A percentile compares a stretch with the other conserved stretches of the same genome.
Evolutionary conservation across 2,329 filamentous ascomycete species (phyloP).

Genomic region (Ceratocystis huliohia): DNA sequence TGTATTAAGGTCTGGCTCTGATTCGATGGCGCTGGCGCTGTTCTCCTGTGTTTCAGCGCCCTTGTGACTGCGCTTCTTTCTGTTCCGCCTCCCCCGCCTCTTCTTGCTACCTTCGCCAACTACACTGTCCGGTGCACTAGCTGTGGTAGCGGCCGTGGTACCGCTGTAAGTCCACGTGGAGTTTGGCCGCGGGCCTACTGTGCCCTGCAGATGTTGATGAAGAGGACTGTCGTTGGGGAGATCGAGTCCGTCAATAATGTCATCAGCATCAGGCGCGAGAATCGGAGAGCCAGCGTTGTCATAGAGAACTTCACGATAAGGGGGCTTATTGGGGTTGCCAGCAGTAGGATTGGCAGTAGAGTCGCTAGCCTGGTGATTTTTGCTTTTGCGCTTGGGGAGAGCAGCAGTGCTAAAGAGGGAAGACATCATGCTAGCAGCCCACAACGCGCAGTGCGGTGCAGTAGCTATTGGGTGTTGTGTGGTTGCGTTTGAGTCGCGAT

Average conservation of each 20-base stretch:
- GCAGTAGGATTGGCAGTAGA: neutral
- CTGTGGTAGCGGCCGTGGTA: neutral
- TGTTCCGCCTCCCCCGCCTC: neutral
- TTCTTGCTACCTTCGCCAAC: neutral
- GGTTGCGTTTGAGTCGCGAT: neutral
- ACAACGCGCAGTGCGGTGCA: neutral
- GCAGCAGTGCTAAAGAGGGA: constrained; percentile 13
- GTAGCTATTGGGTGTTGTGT: neutral
- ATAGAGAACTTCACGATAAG: neutral
- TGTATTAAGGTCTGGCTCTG: neutral
- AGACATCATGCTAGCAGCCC: constrained; percentile 16
- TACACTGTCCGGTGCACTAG: neutral
- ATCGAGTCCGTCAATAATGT: constrained; percentile 20
- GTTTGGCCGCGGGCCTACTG: neutral
- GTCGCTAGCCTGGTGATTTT: neutral
- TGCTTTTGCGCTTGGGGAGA: constrained; percentile 14
- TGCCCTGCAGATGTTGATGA: neutral
- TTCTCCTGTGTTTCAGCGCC: neutral
- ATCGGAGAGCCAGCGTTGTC: constrained; percentile 11
- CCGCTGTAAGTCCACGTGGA: constrained; percentile 12
- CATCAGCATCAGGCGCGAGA: constrained; percentile 17
- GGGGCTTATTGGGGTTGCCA: neutral
- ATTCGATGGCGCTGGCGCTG: neutral
- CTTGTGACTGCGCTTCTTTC: neutral
- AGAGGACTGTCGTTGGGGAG: neutral